Conservation (phyloP, 2,329 filamentous ascomycete genomes). For the Diaporthe caulivora region DNA sequence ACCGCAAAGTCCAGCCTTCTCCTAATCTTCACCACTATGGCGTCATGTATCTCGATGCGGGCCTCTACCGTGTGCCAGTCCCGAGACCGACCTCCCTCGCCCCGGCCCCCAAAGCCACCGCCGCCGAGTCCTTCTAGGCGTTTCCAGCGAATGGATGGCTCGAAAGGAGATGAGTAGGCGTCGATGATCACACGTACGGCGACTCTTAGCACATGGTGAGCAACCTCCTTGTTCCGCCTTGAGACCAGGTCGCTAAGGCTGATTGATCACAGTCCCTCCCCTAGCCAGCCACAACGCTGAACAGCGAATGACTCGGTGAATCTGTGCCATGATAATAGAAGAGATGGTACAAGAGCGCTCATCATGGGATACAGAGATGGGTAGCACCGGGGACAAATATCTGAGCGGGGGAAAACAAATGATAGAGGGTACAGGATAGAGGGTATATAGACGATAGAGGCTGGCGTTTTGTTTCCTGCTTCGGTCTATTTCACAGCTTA, state of each 20-base stretch:
- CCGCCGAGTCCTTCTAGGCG: constrained; percentile 41
- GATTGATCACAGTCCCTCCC: neutral
- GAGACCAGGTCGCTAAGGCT: neutral
- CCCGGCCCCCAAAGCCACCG: constrained; percentile 53
- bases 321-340: neutral
- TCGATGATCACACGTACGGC: neutral
- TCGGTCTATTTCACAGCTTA: constrained; percentile 53
- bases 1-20: neutral
- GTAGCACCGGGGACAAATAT: neutral
- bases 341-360: neutral
- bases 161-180: neutral
- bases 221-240: neutral
- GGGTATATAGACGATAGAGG: neutral
- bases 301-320: neutral
- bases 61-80: constrained; percentile 26
- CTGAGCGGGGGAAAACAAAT: neutral
- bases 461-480: neutral
- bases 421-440: neutral
- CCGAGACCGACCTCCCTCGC: constrained; percentile 52
- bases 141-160: neutral
- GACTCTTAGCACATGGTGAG: neutral
- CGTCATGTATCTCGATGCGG: neutral
- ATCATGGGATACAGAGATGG: constrained; percentile 1
- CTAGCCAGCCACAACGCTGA: neutral
- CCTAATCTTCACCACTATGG: neutral